Conservation (phyloP, 805 yeast genomes). For the Wickerhamomyces pijperi region DNA sequence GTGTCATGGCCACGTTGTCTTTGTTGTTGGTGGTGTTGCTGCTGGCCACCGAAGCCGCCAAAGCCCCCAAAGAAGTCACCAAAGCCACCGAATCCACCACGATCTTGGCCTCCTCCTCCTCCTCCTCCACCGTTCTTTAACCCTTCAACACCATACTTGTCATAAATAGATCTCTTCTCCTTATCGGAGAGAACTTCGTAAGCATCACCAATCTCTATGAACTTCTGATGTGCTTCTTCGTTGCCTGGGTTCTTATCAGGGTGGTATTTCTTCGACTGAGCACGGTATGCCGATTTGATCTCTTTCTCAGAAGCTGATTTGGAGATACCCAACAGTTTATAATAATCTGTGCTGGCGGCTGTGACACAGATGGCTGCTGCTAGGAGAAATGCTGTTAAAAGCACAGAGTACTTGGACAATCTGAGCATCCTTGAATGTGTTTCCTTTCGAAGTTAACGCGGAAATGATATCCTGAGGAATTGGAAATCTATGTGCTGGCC, state of each 20-base stretch:
- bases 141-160: constrained; percentile 70
- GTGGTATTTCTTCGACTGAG: constrained; percentile 74
- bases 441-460: no score
- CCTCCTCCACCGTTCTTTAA: constrained; percentile 45
- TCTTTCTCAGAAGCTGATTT: constrained; percentile 66
- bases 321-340: constrained; percentile 56
- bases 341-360: constrained; percentile 33
- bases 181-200: constrained; percentile 73
- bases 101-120: constrained; percentile 30
- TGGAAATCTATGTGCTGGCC: no score
- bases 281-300: constrained; percentile 77
- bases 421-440: background rate
- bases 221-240: constrained; percentile 74
- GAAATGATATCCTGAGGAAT: no score
- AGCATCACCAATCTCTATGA: constrained; percentile 88
- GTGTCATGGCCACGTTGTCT: constrained; percentile 54
- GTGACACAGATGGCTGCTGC: constrained; percentile 3
- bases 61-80: constrained; percentile 41
- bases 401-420: background rate
- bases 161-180: constrained; percentile 60
- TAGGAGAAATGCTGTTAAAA: background rate
- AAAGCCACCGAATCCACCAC: constrained; percentile 30
- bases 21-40: constrained; percentile 23
- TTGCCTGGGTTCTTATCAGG: constrained; percentile 88
- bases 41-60: constrained; percentile 20